Evolutionary conservation across 768 basidiomycete species (phyloP).

Genomic region (Imleria badia): DNA sequence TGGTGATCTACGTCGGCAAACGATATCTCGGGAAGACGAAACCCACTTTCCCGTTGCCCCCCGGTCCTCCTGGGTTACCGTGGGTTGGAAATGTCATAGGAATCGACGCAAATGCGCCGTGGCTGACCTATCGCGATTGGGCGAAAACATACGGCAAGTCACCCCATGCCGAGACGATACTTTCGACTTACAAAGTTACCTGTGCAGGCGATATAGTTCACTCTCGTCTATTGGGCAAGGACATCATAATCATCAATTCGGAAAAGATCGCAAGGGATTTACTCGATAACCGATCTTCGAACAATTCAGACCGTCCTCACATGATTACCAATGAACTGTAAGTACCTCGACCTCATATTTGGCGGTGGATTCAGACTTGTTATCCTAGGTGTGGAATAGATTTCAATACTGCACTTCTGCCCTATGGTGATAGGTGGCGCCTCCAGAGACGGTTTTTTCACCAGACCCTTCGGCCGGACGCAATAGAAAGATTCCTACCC

Average conservation of each 20-base stretch:
- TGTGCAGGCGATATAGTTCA: conserved; percentile 23
- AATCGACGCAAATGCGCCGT: neutral
- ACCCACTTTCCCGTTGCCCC: conserved; percentile 14
- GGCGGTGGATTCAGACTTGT: neutral
- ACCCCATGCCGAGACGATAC: neutral
- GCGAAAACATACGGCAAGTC: conserved; percentile 29
- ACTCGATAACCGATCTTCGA: conserved; percentile 39
- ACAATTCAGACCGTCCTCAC: conserved; percentile 49
- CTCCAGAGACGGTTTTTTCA: conserved; percentile 26
- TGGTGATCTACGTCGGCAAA: neutral
- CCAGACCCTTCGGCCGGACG: conserved; percentile 17
- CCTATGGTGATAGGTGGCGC: neutral
- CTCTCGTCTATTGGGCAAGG: conserved; percentile 42
- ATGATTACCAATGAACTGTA: conserved; percentile 16
- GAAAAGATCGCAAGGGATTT: conserved; percentile 6
- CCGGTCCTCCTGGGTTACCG: neutral
- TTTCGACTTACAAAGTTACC: conserved; percentile 36
- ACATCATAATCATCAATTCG: conserved; percentile 37
- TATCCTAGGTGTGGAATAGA: conserved; percentile 10
- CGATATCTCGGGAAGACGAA: conserved; percentile 19
- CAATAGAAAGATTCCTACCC: conserved; percentile 23
- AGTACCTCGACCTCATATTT: neutral
- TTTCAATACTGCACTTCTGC: conserved; percentile 11
- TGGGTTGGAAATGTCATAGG: conserved; percentile 1
- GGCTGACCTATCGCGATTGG: conserved; percentile 34